Evolutionary conservation across 2,329 filamentous ascomycete genomes (phyloP).

Genomic region (Paecilomyces variotii): DNA sequence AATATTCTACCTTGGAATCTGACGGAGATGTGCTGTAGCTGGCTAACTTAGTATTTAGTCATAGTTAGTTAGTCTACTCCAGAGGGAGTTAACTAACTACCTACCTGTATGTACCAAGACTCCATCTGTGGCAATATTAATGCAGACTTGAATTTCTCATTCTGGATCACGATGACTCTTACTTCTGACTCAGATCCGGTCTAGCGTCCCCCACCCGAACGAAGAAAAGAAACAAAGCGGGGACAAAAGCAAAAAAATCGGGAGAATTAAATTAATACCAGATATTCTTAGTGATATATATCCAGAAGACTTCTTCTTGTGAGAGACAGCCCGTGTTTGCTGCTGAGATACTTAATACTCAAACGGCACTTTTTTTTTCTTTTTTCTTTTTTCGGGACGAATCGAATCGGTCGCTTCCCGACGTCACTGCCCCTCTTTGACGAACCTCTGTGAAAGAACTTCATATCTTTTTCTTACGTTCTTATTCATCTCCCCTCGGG

Average conservation of each 20-base stretch:
- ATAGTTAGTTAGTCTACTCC: too few relatives aligned
- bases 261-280: too few relatives aligned
- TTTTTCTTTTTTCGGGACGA: not conserved
- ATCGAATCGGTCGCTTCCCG: not conserved
- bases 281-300: too few relatives aligned
- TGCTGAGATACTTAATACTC: not conserved
- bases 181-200: not conserved
- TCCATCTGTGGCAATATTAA: too few relatives aligned
- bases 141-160: not conserved
- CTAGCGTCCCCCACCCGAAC: not conserved
- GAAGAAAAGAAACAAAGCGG: not conserved
- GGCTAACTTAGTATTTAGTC: too few relatives aligned
- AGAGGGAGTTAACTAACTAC: too few relatives aligned
- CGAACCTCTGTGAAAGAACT: conserved; percentile 5
- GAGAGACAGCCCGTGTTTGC: not conserved
- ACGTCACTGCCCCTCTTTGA: not conserved
- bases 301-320: not conserved
- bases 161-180: too few relatives aligned
- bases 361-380: not conserved
- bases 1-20: not conserved
- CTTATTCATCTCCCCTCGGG: not conserved
- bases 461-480: not conserved
- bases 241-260: not conserved
- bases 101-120: too few relatives aligned
- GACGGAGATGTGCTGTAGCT: too few relatives aligned